Evolutionary conservation across 768 basidiomycete species (phyloP), one percentile per base, ranked within the genome.

Genomic region (Auricularia cornea): DNA sequence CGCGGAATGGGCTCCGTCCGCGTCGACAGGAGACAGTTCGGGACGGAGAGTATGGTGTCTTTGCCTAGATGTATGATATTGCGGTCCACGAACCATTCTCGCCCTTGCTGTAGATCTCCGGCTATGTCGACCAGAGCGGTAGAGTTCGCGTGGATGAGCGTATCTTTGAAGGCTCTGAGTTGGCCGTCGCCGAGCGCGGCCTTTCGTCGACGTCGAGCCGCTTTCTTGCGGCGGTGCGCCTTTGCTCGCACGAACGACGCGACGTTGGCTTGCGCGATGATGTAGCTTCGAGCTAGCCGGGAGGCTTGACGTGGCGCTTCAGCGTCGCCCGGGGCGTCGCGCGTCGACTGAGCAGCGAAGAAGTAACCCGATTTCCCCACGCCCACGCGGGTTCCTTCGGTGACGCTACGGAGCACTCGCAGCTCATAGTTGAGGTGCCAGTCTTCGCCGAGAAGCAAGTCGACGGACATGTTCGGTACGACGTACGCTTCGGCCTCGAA

Each of bases 401-500:
- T 23, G 6, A 20, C 18, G 44, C 44, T 48, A 23, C 44, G 44
- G 12, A 48, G 23, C 44, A 48, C 44, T 6, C 18, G 11, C 18
- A 74, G 26, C 32, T 70, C 71, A 60, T 73, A 72, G 1, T 52
- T 44, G 0, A 59, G 16, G 16, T 71, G 54, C 52, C 71, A 74
- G 35, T 74, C 73, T 52, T 75, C 74, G 2, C 75, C 75, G 8
- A 76, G 61, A 51, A 76, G 72, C 29, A 76, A 69, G 0, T 70
- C 70, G 0, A 71, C 70, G 0, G 70, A 61, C 73, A 74, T 74
- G 16, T 69, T 69, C n/a, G 69, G 68, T 8, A 74, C 70, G 44
- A 48, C 44, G 44, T 48, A 48, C 6, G 23, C 18, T 48, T 48
- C 44, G 20, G 18, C 12, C 18, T 48, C 44, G 44, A 48, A 48